Conservation (phyloP, 2,329 filamentous ascomycete species). For the Colletotrichum agaves region DNA sequence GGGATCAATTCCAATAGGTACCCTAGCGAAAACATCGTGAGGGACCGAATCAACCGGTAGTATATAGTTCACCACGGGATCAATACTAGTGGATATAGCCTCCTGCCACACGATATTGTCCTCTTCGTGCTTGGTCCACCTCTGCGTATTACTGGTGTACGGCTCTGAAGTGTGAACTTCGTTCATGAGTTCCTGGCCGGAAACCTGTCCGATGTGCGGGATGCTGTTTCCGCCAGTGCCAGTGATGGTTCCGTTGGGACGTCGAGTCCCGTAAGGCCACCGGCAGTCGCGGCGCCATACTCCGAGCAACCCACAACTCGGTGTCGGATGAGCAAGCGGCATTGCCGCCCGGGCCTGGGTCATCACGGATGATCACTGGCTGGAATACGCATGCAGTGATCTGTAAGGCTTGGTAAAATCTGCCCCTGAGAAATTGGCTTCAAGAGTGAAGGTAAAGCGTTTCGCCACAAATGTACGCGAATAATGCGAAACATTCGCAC, state of each 20-base stretch:
- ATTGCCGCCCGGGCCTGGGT: too few relatives aligned
- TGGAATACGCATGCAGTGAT: too few relatives aligned
- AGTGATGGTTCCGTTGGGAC: not conserved
- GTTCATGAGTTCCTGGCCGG: not conserved
- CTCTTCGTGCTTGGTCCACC: not conserved
- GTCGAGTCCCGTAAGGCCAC: not conserved
- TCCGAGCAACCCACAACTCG: too few relatives aligned
- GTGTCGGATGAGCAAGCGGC: too few relatives aligned
- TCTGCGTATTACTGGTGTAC: not conserved
- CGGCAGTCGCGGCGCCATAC: too few relatives aligned
- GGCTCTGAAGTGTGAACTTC: not conserved
- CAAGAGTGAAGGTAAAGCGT: too few relatives aligned
- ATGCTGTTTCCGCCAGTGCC: not conserved
- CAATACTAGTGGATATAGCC: too few relatives aligned
- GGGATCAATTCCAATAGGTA: not conserved
- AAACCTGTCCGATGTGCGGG: not conserved
- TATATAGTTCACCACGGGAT: not conserved
- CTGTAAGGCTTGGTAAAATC: too few relatives aligned
- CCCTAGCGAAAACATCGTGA: not conserved
- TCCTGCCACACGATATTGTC: not conserved
- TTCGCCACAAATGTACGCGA: too few relatives aligned
- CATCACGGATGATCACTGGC: too few relatives aligned
- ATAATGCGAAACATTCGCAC: too few relatives aligned
- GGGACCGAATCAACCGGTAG: not conserved
- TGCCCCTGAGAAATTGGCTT: too few relatives aligned